These are phyloP conservation scores for Fraxinus quadrangulata DNA, from an alignment of 257 asterid species.

Conservation along the genomic window DNA sequence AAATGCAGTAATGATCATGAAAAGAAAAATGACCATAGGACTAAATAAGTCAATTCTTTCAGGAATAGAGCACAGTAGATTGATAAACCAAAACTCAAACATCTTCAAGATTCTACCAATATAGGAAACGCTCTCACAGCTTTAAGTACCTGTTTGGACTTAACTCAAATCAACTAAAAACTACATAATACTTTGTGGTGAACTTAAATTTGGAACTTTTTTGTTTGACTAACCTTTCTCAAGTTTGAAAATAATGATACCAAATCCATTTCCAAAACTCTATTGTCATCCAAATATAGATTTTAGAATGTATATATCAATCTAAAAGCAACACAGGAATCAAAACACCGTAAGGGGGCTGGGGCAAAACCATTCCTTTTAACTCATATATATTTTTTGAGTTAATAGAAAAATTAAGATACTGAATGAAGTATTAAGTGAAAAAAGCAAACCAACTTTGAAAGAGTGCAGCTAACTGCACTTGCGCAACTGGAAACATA, in stretches of 20 bases:
- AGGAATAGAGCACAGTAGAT: background rate
- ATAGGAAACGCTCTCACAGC: background rate
- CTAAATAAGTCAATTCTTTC: background rate
- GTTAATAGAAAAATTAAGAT: background rate
- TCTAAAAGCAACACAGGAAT: background rate
- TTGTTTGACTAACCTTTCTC: too few species aligned
- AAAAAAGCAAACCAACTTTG: background rate
- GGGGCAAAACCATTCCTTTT: background rate
- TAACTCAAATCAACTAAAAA: too few species aligned
- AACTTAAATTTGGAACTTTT: too few species aligned
- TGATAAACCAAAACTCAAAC: background rate
- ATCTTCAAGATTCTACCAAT: background rate
- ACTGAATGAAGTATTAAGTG: background rate
- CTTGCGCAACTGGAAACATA: background rate
- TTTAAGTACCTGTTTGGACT: background rate
- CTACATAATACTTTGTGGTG: too few species aligned
- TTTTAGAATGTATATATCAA: background rate
- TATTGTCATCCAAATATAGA: background rate
- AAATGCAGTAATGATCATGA: background rate
- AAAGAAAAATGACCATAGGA: background rate
- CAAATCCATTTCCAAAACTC: background rate
- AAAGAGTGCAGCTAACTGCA: background rate
- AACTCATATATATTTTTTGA: background rate
- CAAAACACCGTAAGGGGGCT: background rate
- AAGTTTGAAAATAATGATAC: background rate